A percentile compares a stretch with the other conserved stretches of the same genome.
phyloP scores from a whole-genome alignment of 345 rosid genomes.

The Linum tenue region DNA sequence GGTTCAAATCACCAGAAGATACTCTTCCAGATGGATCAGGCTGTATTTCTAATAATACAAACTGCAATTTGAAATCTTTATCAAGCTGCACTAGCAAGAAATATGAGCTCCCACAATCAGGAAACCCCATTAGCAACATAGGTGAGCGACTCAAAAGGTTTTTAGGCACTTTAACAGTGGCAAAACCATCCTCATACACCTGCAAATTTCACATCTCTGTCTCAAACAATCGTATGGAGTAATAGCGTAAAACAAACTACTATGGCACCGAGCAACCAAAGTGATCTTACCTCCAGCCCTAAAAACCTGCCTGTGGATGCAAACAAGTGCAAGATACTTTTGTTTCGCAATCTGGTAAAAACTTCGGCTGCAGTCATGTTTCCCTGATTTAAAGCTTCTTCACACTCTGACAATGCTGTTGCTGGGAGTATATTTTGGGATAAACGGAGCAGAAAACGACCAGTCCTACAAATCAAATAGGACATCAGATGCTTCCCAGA shows the following conservation, averaged over 20 bases:
- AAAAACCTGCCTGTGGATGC: conserved; percentile 85
- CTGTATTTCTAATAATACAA: conserved; percentile 61
- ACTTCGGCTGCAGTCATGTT: conserved; percentile 65
- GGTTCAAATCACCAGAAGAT: conserved; percentile 43
- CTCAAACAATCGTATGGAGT: conserved; percentile 8
- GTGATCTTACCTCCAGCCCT: conserved; percentile 72
- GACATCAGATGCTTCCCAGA: no score
- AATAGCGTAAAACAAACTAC: conserved; percentile 1
- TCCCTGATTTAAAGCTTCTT: conserved; percentile 91
- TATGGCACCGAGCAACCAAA: neutral
- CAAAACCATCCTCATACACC: conserved; percentile 77
- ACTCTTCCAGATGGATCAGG: conserved; percentile 45
- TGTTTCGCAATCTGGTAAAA: conserved; percentile 74
- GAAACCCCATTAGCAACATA: conserved; percentile 80
- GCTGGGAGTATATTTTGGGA: conserved; percentile 56
- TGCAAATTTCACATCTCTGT: conserved; percentile 31
- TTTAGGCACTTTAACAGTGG: conserved; percentile 64
- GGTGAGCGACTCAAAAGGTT: conserved; percentile 45
- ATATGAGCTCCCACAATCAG: conserved; percentile 74
- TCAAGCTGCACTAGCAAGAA: conserved; percentile 82
- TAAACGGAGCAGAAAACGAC: conserved; percentile 70
- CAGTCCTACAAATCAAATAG: conserved; percentile 54
- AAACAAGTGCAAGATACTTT: conserved; percentile 75
- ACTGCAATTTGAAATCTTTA: conserved; percentile 83
- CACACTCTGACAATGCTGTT: conserved; percentile 55